Conservation (phyloP, 139 green algal species). For the Micractinium sp. region DNA sequence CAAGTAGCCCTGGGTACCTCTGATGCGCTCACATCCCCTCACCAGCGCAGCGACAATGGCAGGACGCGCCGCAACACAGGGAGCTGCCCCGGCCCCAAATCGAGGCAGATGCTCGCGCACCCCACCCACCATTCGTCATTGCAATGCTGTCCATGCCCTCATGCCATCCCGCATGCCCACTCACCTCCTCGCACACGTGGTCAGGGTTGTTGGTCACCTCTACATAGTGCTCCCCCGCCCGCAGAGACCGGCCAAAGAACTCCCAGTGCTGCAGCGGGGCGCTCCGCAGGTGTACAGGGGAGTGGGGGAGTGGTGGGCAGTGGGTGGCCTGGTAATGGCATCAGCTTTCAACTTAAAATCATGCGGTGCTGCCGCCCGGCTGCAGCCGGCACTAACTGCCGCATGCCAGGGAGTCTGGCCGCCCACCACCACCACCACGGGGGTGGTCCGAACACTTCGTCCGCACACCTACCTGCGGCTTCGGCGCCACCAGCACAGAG, state of each 20-base stretch:
- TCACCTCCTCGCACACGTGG: conserved; percentile 19
- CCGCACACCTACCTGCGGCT: neutral
- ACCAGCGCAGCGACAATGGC: too few relatives aligned
- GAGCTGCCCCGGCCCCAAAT: too few relatives aligned
- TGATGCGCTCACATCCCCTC: too few relatives aligned
- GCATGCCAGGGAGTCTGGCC: too few relatives aligned
- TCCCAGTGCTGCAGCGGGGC: conserved; percentile 42
- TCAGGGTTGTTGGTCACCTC: conserved; percentile 5
- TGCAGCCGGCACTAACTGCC: too few relatives aligned
- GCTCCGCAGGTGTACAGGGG: too few relatives aligned
- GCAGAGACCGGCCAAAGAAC: conserved; percentile 43
- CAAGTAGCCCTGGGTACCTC: too few relatives aligned
- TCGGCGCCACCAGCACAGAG: conserved; percentile 39
- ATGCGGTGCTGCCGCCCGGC: neutral
- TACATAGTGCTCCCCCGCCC: conserved; percentile 44
- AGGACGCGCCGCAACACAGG: too few relatives aligned
- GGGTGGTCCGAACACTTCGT: neutral
- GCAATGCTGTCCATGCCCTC: too few relatives aligned
- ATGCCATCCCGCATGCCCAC: neutral
- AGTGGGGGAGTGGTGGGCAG: neutral
- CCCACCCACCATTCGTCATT: too few relatives aligned
- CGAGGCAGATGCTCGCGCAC: too few relatives aligned
- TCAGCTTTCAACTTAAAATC: neutral
- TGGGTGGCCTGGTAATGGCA: neutral
- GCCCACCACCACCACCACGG: too few relatives aligned